phyloP scores from a whole-genome alignment of 2,329 filamentous ascomycete species.

The Huntiella moniliformis region DNA sequence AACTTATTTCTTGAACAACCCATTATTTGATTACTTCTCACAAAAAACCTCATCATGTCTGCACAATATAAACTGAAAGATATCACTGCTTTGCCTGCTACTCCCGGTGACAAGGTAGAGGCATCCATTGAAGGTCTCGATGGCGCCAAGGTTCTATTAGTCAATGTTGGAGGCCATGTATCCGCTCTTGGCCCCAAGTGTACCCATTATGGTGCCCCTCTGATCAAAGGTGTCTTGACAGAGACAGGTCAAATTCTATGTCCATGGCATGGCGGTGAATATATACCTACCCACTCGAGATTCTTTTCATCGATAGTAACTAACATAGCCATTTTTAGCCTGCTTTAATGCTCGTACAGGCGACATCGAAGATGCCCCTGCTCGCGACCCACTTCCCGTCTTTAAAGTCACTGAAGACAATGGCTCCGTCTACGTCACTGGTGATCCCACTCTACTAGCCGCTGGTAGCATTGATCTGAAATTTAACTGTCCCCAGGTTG shows the following conservation, averaged over 20 bases:
- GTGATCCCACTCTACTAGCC: slow-evolving; percentile 63
- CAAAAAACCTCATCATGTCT: slow-evolving; percentile 11
- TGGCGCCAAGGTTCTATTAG: slow-evolving; percentile 66
- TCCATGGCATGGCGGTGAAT: slow-evolving; percentile 82
- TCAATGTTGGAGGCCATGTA: slow-evolving; percentile 57
- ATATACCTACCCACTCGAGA: slow-evolving; percentile 5
- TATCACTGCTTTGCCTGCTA: slow-evolving; percentile 46
- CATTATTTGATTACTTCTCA: too few relatives aligned
- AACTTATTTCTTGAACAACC: too few relatives aligned
- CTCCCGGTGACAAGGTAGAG: slow-evolving; percentile 59
- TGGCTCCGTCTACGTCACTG: slow-evolving; percentile 67
- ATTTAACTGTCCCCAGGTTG: slow-evolving; percentile 32
- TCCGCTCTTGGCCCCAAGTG: slow-evolving; percentile 73
- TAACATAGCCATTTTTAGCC: slow-evolving; percentile 30
- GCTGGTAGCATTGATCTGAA: slow-evolving; percentile 47
- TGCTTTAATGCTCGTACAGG: slow-evolving; percentile 83
- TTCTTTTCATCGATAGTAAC: not conserved
- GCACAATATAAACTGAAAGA: slow-evolving; percentile 56
- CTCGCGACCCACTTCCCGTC: slow-evolving; percentile 64
- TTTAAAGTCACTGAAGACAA: slow-evolving; percentile 70
- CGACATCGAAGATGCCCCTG: slow-evolving; percentile 89
- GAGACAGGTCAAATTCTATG: slow-evolving; percentile 71
- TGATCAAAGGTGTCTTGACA: slow-evolving; percentile 71
- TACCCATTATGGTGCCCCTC: slow-evolving; percentile 79
- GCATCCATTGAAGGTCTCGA: slow-evolving; percentile 80